Base-by-base conservation (phyloP, 179 eudicot genomes). In the Spinacia oleracea region DNA sequence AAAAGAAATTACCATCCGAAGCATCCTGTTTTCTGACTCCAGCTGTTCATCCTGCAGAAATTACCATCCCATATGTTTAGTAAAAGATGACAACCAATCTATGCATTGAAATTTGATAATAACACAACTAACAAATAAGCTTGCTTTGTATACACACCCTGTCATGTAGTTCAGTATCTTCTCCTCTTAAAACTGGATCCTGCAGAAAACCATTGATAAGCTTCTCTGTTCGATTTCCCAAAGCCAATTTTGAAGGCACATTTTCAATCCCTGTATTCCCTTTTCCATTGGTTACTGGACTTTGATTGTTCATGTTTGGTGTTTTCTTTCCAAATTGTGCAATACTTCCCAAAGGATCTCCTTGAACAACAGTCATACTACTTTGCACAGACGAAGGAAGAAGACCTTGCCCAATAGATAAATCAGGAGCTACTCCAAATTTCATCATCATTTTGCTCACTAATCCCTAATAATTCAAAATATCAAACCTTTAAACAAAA, bases 371-470 rank as follows among this genome's bases (percentile, higher is more conserved):
- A 68, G 62, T 84, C 76, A 81, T 82, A 63, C 88, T 85, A 75
- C 88, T 81, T 88, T 90, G 92, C 76, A 88, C 51, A 31, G 97
- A 90, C 74, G 87, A 63, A 31, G 98, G 97, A 69, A 91, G 81
- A 40, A 84, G 70, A 73, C 88, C 87, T 86, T 87, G 89, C 83
- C 76, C 86, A 72, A 86, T 81, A 50, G 96, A 85, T 73, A 95
- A 72, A 65, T 74, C 82, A 35, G 97, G 86, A 78, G 82, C 65
- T 60, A 83, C 80, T 76, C 98, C 99, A 87, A 88, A 85, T 86
- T 83, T 93, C 80, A 72, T 75, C 92, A 96, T 89, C 89, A 91
- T 63, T 81, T 86, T 86, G 79, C 84, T 73, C 78, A 79, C 76
- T 64, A 90, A 73, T 87, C 84, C 89, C 99, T 96, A 83, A 32